Conservation (phyloP, 148 eudicot genomes). For the Cornus florida region DNA sequence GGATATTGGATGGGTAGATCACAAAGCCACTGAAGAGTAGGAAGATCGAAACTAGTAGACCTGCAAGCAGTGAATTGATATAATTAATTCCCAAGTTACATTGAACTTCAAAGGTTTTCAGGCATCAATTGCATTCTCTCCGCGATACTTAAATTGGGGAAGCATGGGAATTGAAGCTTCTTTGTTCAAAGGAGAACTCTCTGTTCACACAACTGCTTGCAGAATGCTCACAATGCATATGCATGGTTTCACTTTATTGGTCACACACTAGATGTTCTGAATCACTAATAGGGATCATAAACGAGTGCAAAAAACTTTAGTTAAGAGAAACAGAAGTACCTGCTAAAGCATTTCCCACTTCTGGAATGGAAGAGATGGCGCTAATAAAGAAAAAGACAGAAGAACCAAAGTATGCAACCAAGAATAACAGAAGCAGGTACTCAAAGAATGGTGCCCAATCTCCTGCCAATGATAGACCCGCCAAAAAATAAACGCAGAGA, state of each 20-base stretch:
- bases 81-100: neutral
- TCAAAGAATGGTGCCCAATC: conserved; percentile 3
- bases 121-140: neutral
- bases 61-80: neutral
- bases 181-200: no score
- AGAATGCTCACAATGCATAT: neutral
- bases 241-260: neutral
- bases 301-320: neutral
- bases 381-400: conserved; percentile 12
- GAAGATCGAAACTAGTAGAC: conserved; percentile 11
- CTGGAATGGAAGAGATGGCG: conserved; percentile 7
- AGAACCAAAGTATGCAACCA: conserved; percentile 9
- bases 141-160: neutral
- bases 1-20: conserved; percentile 12
- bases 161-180: neutral
- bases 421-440: conserved; percentile 3
- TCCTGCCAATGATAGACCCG: conserved; percentile 7
- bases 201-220: neutral
- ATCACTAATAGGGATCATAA: neutral
- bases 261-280: neutral
- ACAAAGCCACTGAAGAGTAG: conserved; percentile 11
- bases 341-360: conserved; percentile 14
- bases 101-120: neutral
- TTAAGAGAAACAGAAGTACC: conserved; percentile 3
- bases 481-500: conserved; percentile 5